These are phyloP conservation scores for Phenoliferia sp. DNA, from an alignment of 1,284 basidiomycete genomes.

Conservation along the genomic window DNA sequence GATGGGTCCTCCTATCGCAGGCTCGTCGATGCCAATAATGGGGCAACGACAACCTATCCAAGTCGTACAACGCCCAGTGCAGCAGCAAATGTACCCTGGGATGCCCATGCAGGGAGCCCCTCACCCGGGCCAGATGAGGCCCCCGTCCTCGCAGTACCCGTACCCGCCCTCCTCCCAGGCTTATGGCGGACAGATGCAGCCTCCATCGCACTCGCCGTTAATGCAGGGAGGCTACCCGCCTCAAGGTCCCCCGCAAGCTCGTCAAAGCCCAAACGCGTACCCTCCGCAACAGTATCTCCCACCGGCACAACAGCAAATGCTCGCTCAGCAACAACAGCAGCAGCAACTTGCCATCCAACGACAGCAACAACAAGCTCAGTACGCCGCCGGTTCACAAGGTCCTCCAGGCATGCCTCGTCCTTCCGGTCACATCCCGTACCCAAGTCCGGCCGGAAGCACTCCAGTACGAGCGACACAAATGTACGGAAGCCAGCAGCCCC, in stretches of 20 bases:
- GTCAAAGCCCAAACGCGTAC: not conserved
- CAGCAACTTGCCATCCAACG: not conserved
- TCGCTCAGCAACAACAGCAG: conserved; percentile 4
- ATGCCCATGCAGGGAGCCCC: not conserved
- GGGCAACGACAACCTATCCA: not conserved
- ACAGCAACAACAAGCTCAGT: not conserved
- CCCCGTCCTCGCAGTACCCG: not conserved
- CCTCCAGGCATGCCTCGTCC: not conserved
- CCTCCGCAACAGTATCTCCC: too few relatives aligned
- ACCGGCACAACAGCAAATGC: not conserved
- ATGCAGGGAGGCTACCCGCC: too few relatives aligned
- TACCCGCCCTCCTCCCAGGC: not conserved
- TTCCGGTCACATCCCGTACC: not conserved
- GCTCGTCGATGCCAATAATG: not conserved
- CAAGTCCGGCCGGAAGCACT: not conserved
- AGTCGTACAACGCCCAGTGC: not conserved
- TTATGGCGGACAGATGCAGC: not conserved
- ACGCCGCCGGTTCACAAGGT: too few relatives aligned
- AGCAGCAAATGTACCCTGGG: not conserved
- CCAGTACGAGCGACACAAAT: not conserved
- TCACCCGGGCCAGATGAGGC: not conserved
- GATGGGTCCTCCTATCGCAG: not conserved
- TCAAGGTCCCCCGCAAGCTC: not conserved
- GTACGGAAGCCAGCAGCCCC: not conserved
- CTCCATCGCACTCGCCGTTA: too few relatives aligned